Evolutionary conservation across 495 filamentous ascomycete species (phyloP).

Genomic region (Aspergillus avenaceus): DNA sequence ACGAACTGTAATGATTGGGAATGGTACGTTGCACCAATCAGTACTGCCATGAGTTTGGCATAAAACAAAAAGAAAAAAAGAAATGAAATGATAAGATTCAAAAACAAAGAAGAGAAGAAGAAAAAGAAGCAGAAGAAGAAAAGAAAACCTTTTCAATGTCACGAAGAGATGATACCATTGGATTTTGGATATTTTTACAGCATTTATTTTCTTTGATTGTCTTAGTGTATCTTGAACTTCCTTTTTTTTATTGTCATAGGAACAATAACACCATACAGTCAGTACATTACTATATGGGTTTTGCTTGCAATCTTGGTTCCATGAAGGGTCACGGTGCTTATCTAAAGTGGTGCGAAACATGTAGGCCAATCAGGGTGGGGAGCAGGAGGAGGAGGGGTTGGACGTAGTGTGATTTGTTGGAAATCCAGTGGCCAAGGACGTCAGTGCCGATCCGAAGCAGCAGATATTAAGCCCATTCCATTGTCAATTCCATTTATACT

Average conservation of each 20-base stretch:
- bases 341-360: background rate
- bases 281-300: background rate
- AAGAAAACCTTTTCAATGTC: too few species aligned
- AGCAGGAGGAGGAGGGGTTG: background rate
- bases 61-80: conserved; percentile 14
- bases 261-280: too few species aligned
- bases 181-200: too few species aligned
- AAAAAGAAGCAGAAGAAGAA: too few species aligned
- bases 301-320: too few species aligned
- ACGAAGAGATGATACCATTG: background rate
- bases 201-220: too few species aligned
- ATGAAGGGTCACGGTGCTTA: background rate
- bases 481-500: background rate
- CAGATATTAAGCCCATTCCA: background rate
- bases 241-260: too few species aligned
- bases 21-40: conserved; percentile 38
- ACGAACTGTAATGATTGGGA: conserved; percentile 37
- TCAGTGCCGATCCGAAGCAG: background rate
- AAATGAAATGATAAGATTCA: too few species aligned
- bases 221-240: too few species aligned
- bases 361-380: background rate
- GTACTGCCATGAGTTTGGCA: conserved; percentile 38
- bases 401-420: background rate
- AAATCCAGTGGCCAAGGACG: background rate
- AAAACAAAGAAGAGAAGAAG: too few species aligned